Percentiles rank a stretch among this genome's conserved stretches.
phyloP scores from a whole-genome alignment of 257 asterid genomes.

The Eustoma russellianum region DNA sequence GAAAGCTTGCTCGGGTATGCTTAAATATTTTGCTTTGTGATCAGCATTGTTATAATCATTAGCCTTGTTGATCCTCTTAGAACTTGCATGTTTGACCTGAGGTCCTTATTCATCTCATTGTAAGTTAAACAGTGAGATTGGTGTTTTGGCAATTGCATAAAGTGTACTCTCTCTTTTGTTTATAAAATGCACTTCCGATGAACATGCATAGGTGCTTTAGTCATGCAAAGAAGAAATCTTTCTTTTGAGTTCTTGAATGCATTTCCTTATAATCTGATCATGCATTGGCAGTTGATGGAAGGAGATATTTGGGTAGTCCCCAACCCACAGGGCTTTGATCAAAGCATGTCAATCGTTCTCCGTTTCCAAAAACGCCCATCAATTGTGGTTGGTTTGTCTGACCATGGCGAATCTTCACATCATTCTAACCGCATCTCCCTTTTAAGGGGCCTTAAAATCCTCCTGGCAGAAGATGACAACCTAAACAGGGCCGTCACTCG shows the following conservation, averaged over 20 bases:
- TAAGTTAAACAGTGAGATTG: too few relatives aligned
- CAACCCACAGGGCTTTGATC: constrained; percentile 57
- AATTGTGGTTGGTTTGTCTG: constrained; percentile 32
- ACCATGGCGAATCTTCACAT: constrained; percentile 45
- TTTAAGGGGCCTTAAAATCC: constrained; percentile 59
- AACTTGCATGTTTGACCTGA: too few relatives aligned
- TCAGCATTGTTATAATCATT: too few relatives aligned
- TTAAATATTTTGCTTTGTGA: constrained; percentile 3
- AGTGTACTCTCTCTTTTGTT: too few relatives aligned
- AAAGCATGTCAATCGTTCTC: constrained; percentile 69
- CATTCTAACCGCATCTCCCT: constrained; percentile 36
- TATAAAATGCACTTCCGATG: too few relatives aligned
- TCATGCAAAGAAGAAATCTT: not conserved
- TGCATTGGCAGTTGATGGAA: constrained; percentile 71
- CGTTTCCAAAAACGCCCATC: constrained; percentile 64
- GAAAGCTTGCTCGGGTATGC: constrained; percentile 75
- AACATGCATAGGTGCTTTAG: too few relatives aligned
- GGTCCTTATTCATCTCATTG: too few relatives aligned
- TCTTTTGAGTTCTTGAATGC: not conserved
- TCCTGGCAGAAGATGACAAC: constrained; percentile 71
- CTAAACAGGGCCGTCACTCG: constrained; percentile 68
- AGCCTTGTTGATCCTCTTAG: not conserved
- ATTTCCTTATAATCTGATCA: not conserved
- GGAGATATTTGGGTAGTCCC: constrained; percentile 74
- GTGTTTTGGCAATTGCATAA: too few relatives aligned